These are phyloP conservation scores for Plasmodium gonderi DNA, from an alignment of 169 alveolate genomes.

Conservation along the genomic window DNA sequence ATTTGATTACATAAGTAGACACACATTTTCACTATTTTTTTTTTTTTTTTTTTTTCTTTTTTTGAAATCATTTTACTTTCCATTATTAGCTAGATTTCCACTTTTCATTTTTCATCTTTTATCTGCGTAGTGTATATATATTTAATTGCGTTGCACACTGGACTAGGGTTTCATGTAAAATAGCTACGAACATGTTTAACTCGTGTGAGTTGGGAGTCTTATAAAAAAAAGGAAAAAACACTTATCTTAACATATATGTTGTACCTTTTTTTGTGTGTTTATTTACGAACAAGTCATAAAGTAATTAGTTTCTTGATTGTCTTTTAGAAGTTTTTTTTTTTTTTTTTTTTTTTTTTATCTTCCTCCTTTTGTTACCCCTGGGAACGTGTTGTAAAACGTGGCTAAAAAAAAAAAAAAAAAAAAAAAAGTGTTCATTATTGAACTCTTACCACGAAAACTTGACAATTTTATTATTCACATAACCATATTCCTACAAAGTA, in stretches of 20 bases:
- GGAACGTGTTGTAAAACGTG: not conserved
- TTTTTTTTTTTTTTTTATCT: not conserved
- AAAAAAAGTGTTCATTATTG: no score
- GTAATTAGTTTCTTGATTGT: not conserved
- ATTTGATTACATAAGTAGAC: not conserved
- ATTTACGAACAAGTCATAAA: not conserved
- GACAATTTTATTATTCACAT: no score
- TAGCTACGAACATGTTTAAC: not conserved
- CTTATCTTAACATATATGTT: not conserved
- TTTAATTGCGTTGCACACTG: not conserved
- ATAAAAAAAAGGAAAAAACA: not conserved
- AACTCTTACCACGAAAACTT: no score
- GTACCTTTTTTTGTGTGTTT: not conserved
- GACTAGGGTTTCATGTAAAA: not conserved
- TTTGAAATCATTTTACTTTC: not conserved
- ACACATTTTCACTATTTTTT: not conserved
- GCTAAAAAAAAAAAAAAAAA: not conserved
- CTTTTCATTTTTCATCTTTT: not conserved
- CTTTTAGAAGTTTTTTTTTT: not conserved
- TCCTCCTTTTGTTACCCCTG: not conserved
- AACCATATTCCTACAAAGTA: no score
- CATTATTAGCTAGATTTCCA: not conserved
- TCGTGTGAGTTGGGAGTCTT: not conserved
- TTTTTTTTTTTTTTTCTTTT: not conserved
- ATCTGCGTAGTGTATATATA: not conserved